A percentile compares a stretch with the other conserved stretches of the same genome.
Conservation (phyloP, 495 filamentous ascomycete species). For the Penicillium argentinense region DNA sequence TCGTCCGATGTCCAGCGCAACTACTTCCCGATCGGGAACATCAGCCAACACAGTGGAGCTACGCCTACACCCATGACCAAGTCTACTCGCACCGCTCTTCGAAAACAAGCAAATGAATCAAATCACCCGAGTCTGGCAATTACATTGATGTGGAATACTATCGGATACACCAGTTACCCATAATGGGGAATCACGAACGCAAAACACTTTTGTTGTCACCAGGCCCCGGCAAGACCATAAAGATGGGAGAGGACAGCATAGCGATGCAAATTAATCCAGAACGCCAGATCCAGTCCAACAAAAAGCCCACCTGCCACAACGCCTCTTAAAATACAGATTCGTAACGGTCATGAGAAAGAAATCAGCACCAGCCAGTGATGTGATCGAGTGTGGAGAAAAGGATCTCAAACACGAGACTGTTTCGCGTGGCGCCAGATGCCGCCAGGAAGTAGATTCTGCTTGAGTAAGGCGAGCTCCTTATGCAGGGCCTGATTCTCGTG, state of each 20-base stretch:
- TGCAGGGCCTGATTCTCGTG: constrained; percentile 40
- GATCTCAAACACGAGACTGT: constrained; percentile 9
- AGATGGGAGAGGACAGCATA: constrained; percentile 14
- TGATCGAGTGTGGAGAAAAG: neutral
- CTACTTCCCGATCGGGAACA: neutral
- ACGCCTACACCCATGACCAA: neutral
- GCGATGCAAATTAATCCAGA: constrained; percentile 5
- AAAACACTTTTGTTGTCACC: constrained; percentile 32
- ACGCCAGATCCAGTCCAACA: neutral
- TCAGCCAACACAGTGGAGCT: neutral
- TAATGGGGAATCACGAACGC: constrained; percentile 16
- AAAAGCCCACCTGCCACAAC: constrained; percentile 4
- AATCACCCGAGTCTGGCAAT: constrained; percentile 28
- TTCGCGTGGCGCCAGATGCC: constrained; percentile 32
- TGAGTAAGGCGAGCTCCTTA: constrained; percentile 39
- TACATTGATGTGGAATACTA: constrained; percentile 28
- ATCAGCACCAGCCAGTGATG: neutral
- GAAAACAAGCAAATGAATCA: neutral
- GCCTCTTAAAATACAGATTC: constrained; percentile 20
- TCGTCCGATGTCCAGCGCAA: no score
- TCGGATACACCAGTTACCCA: constrained; percentile 5
- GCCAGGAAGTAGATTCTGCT: constrained; percentile 34
- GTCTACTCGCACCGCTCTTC: neutral
- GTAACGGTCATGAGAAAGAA: constrained; percentile 20
- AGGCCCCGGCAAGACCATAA: constrained; percentile 24